Percentiles rank a stretch among this genome's conserved stretches.
These are phyloP conservation scores for Trichosporon sp. DNA, from an alignment of 1,284 basidiomycete genomes.

Conservation along the genomic window DNA sequence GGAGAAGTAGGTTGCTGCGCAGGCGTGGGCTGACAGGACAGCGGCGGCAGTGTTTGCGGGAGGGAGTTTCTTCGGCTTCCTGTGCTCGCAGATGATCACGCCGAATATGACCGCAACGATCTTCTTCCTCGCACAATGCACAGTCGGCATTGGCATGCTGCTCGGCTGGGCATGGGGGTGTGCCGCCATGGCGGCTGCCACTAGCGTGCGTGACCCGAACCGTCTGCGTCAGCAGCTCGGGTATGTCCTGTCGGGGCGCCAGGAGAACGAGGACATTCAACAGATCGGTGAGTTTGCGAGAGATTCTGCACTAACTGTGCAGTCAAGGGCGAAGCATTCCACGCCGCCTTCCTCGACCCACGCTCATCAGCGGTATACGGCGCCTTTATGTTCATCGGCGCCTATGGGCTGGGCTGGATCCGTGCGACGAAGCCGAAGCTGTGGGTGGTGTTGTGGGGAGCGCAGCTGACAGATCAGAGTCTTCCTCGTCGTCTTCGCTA, in stretches of 20 bases:
- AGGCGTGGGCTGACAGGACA: neutral
- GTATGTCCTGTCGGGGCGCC: neutral
- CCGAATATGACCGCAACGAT: conserved; percentile 42
- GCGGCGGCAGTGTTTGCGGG: neutral
- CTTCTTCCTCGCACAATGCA: conserved; percentile 50
- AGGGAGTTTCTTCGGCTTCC: conserved; percentile 35
- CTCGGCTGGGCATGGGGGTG: conserved; percentile 71
- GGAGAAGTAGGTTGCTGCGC: conserved; percentile 24
- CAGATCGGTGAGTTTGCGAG: neutral
- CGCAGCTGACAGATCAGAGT: conserved; percentile 25
- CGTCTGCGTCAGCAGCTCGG: conserved; percentile 29
- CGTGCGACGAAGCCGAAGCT: conserved; percentile 63
- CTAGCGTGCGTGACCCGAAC: conserved; percentile 57
- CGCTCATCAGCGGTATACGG: conserved; percentile 59
- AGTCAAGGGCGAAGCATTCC: conserved; percentile 57
- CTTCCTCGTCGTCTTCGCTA: conserved; percentile 58
- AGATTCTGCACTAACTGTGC: neutral
- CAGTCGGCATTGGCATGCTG: conserved; percentile 58
- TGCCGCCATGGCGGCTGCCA: conserved; percentile 65
- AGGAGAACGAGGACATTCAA: neutral
- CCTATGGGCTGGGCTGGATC: conserved; percentile 59
- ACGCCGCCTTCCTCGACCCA: conserved; percentile 65
- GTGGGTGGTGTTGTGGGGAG: conserved; percentile 18
- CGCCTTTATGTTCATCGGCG: conserved; percentile 64
- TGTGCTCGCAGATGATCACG: conserved; percentile 41